Evolutionary conservation across 306 rosid genomes (phyloP).

Genomic region (Gastrolobium villosum): DNA sequence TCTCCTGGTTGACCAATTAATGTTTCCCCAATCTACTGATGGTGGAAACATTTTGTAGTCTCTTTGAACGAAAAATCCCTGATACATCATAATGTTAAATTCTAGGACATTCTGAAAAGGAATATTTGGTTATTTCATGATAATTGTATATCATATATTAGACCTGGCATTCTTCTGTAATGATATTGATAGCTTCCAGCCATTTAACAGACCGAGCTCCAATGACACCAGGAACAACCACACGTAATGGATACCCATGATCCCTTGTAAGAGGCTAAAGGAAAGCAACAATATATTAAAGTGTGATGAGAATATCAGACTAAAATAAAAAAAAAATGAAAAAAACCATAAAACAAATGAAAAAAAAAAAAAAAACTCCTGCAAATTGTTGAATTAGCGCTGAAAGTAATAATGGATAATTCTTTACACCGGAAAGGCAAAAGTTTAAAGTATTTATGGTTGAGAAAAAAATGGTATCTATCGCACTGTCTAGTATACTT

Average conservation of each 20-base stretch:
- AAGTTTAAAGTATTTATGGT: too few species aligned
- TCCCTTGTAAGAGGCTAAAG: constrained; percentile 86
- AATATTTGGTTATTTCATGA: constrained; percentile 19
- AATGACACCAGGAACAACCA: constrained; percentile 91
- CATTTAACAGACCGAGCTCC: constrained; percentile 99
- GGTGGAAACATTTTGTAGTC: constrained; percentile 99
- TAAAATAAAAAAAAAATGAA: too few species aligned
- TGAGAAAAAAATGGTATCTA: too few species aligned
- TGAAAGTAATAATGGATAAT: too few species aligned
- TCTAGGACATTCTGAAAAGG: constrained; percentile 27
- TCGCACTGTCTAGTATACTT: too few species aligned
- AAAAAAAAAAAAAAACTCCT: too few species aligned
- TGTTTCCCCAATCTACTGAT: constrained; percentile 91
- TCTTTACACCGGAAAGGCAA: too few species aligned
- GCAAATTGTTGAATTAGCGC: too few species aligned
- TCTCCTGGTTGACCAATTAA: constrained; percentile 84
- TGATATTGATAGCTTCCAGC: constrained; percentile 79
- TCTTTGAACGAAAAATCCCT: constrained; percentile 99
- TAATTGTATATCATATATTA: constrained; percentile 37
- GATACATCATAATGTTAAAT: constrained; percentile 45
- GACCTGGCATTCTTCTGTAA: constrained; percentile 92
- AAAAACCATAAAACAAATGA: too few species aligned
- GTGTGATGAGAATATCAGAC: too few species aligned
- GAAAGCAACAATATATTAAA: constrained; percentile 42
- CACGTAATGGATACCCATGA: constrained; percentile 96